Conservation (phyloP, 345 rosid genomes). For the Hypericum perforatum region DNA sequence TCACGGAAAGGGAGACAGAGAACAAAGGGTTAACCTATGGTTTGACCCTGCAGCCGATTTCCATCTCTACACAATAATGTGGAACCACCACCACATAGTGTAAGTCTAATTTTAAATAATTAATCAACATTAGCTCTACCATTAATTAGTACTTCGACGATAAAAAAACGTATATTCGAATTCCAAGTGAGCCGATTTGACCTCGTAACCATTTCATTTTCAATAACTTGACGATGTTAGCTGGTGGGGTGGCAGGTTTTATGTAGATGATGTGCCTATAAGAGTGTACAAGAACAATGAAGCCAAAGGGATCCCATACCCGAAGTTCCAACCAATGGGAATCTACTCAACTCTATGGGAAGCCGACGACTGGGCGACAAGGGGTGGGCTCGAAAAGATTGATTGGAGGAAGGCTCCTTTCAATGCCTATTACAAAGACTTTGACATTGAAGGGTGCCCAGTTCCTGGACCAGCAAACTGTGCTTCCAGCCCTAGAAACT, state of each 20-base stretch:
- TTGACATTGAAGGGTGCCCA: slow-evolving; percentile 5
- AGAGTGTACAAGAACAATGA: slow-evolving; percentile 9
- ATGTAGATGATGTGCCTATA: slow-evolving; percentile 1
- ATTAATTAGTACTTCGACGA: too few species aligned
- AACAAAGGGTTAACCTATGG: slow-evolving; percentile 13
- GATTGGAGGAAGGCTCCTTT: slow-evolving; percentile 11
- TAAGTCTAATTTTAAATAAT: not conserved
- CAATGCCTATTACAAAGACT: slow-evolving; percentile 3
- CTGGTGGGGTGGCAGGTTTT: slow-evolving; percentile 7
- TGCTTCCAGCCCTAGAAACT: not conserved
- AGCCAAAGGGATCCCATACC: slow-evolving; percentile 1
- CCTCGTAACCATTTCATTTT: not conserved
- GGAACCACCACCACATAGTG: slow-evolving; percentile 6
- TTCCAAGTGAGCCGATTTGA: too few species aligned
- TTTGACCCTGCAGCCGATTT: slow-evolving; percentile 11
- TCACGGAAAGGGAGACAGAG: slow-evolving; percentile 11
- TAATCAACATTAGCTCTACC: not conserved
- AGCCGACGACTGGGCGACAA: slow-evolving; percentile 14
- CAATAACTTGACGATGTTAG: not conserved
- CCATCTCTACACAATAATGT: slow-evolving; percentile 6
- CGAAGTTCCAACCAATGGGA: not conserved
- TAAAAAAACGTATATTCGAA: too few species aligned
- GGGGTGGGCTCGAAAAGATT: slow-evolving; percentile 8
- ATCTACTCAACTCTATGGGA: slow-evolving; percentile 9
- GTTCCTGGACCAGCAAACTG: not conserved